Percentiles rank a stretch among this genome's conserved stretches.
Evolutionary conservation across 2,329 filamentous ascomycete species (phyloP).

Genomic region (Mariannaea sp.): DNA sequence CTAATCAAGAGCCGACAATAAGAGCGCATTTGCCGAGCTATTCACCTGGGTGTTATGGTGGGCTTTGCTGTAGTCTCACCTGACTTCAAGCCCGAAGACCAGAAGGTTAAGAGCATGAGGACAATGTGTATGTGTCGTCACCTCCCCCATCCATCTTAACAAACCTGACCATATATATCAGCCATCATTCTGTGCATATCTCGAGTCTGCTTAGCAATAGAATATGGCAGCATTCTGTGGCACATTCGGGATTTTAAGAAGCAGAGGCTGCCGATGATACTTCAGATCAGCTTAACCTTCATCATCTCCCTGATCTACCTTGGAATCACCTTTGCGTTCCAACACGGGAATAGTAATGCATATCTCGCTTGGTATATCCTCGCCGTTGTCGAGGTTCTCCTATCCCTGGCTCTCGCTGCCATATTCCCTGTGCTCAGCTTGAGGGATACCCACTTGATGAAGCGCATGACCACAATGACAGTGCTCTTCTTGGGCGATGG

Average conservation of each 20-base stretch:
- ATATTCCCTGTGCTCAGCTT: slow-evolving; percentile 63
- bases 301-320: slow-evolving; percentile 46
- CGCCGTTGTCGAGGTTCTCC: slow-evolving; percentile 56
- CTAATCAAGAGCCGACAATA: neutral
- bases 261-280: slow-evolving; percentile 42
- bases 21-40: slow-evolving; percentile 60
- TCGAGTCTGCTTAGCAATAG: slow-evolving; percentile 56
- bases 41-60: slow-evolving; percentile 68
- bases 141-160: no score
- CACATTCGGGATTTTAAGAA: slow-evolving; percentile 49
- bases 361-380: slow-evolving; percentile 58
- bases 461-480: slow-evolving; percentile 66
- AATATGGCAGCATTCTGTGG: slow-evolving; percentile 56
- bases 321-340: slow-evolving; percentile 48
- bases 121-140: slow-evolving; percentile 44
- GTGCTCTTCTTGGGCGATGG: slow-evolving; percentile 71
- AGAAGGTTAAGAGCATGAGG: slow-evolving; percentile 45
- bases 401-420: slow-evolving; percentile 58
- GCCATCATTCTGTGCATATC: slow-evolving; percentile 57
- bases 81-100: slow-evolving; percentile 47
- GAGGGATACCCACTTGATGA: slow-evolving; percentile 65
- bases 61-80: slow-evolving; percentile 66
- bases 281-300: slow-evolving; percentile 45
- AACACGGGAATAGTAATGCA: slow-evolving; percentile 41
- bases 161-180: slow-evolving; percentile 2